A percentile compares a stretch with the other conserved stretches of the same genome.
Conservation (phyloP, 768 basidiomycete genomes). For the Rhizopogon vesiculosus region DNA sequence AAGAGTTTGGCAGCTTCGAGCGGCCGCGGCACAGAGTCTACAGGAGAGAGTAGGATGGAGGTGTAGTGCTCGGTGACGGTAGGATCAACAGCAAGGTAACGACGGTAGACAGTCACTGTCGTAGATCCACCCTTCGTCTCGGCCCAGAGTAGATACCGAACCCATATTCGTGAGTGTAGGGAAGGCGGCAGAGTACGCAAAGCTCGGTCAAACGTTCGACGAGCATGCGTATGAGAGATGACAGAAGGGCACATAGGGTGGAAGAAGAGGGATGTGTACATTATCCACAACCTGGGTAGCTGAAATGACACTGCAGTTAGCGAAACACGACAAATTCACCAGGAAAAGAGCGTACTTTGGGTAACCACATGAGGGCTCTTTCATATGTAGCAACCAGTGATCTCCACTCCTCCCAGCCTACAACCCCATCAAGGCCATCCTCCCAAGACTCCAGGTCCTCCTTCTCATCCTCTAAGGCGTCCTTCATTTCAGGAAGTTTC, state of each 20-base stretch:
- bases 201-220: slow-evolving; percentile 91
- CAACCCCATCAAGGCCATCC: slow-evolving; percentile 75
- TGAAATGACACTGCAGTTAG: slow-evolving; percentile 25
- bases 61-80: slow-evolving; percentile 78
- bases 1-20: slow-evolving; percentile 93
- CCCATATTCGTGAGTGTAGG: slow-evolving; percentile 89
- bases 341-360: slow-evolving; percentile 54
- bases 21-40: slow-evolving; percentile 64
- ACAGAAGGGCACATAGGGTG: slow-evolving; percentile 86
- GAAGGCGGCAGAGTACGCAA: slow-evolving; percentile 91
- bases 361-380: slow-evolving; percentile 91
- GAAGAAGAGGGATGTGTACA: slow-evolving; percentile 86
- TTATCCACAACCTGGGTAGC: slow-evolving; percentile 92
- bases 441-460: slow-evolving; percentile 84
- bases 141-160: slow-evolving; percentile 89
- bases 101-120: slow-evolving; percentile 77
- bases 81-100: slow-evolving; percentile 82
- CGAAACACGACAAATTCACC: not conserved
- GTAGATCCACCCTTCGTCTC: slow-evolving; percentile 78
- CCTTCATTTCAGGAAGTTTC: slow-evolving; percentile 89
- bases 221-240: slow-evolving; percentile 85
- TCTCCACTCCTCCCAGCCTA: slow-evolving; percentile 98
- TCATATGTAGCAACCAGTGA: slow-evolving; percentile 84
- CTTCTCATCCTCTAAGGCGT: slow-evolving; percentile 81
- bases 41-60: slow-evolving; percentile 54